Evolutionary conservation across 2,329 filamentous ascomycete genomes (phyloP).

Genomic region (Lithohypha guttulata): DNA sequence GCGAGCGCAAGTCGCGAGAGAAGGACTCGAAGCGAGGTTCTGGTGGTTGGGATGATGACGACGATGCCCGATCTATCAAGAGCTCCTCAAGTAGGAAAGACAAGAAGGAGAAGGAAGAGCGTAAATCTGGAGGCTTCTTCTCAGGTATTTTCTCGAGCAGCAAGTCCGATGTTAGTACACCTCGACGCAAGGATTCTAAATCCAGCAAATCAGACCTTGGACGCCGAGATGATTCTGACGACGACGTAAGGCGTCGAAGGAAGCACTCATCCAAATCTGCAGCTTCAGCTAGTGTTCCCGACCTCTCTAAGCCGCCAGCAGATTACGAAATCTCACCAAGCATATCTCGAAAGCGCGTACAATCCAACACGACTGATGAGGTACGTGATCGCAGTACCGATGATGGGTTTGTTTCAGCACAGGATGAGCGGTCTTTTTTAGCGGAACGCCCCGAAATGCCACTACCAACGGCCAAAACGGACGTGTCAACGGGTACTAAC

Average conservation of each 20-base stretch:
- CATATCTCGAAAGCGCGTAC: conserved; percentile 9
- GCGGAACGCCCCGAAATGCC: conserved; percentile 51
- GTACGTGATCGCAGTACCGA: conserved; percentile 21
- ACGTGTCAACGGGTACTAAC: conserved; percentile 25
- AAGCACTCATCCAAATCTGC: conserved; percentile 17
- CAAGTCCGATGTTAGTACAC: conserved; percentile 20
- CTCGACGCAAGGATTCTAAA: conserved; percentile 23
- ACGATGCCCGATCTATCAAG: conserved; percentile 12
- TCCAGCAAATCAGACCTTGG: conserved; percentile 29
- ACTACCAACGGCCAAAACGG: conserved; percentile 32
- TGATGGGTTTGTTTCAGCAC: conserved; percentile 21
- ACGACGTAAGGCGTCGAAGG: conserved; percentile 26
- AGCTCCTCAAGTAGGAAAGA: conserved; percentile 22
- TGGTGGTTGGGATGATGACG: conserved; percentile 17
- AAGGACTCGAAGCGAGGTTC: conserved; percentile 23
- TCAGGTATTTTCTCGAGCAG: conserved; percentile 27
- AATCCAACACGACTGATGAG: conserved; percentile 22
- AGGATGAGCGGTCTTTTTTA: conserved; percentile 51
- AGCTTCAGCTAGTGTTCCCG: conserved; percentile 5
- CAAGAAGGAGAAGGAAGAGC: conserved; percentile 22
- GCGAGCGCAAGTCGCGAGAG: conserved; percentile 23
- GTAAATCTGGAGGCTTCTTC: conserved; percentile 27
- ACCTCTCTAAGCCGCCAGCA: neutral
- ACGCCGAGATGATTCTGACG: conserved; percentile 28
- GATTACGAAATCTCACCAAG: conserved; percentile 6